Base-by-base conservation (phyloP, 805 yeast genomes). In the Kazachstania kunashirensis region DNA sequence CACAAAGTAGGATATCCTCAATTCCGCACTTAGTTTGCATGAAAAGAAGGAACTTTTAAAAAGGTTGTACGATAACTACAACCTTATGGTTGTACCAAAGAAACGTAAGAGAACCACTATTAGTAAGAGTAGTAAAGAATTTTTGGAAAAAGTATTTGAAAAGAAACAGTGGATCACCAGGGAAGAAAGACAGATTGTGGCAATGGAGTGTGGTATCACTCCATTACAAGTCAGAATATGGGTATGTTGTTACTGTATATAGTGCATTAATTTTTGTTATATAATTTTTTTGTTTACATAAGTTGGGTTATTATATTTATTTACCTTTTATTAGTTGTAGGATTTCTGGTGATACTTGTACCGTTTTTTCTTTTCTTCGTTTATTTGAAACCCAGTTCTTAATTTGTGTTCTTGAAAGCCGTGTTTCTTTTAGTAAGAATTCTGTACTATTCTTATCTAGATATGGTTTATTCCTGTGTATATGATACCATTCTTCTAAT, bases 371-470 rank as follows among this genome's bases (percentile, higher is more conserved):
- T 40, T 49, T 50, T 34, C 57, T 42, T 28, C 57, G 43, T 39
- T 53, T 44, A 33, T 52, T 52, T 7, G 55, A 46, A 11, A 50
- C 39, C 57, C 57, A 52, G 27, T 52, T 50, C 36, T 49, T 45
- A n/a, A 52, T 43, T 35, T 52, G 57, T 12, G 39, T 36, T 19
- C 37, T 39, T 6, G 53, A 44, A 11, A 52, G 36, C 6, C 34
- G 27, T 14, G 57, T 52, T 13, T 29, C 21, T 6, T 11, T 11
- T 29, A 16, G 31, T 19, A 29, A 16, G 4, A 33, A 36, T 24
- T 26, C 34, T 11, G 45, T 23, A 28, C 43, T 36, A 13, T 30
- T 31, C 17, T 39, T 39, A 27, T 42, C 39, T 30, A 47, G 38
- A 33, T 51, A 51, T 31, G 54, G 56, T 20, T 41, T 40, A 12